Percentiles rank a stretch among this genome's conserved stretches.
phyloP scores from a whole-genome alignment of 177 flowering plant species.

The Tripterygium wilfordii region DNA sequence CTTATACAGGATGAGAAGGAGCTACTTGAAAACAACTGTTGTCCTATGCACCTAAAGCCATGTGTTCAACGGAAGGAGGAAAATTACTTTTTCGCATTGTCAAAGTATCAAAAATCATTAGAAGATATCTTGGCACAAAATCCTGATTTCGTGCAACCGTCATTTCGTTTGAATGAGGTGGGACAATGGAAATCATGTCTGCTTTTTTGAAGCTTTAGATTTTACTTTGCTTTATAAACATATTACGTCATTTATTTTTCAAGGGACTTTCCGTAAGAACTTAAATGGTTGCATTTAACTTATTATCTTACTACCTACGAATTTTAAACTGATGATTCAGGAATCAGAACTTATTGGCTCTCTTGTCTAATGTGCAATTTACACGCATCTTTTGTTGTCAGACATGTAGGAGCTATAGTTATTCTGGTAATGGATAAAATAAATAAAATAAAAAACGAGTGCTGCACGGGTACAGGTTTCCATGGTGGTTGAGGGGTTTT shows the following conservation, averaged over 20 bases:
- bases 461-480: no score
- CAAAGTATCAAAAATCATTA: slow-evolving; percentile 71
- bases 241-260: neutral
- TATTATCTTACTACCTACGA: no score
- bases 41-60: slow-evolving; percentile 89
- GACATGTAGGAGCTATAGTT: no score
- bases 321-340: no score
- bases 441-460: no score
- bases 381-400: no score
- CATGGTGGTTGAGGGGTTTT: no score
- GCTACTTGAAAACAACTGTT: slow-evolving; percentile 68
- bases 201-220: neutral
- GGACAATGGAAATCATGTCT: neutral
- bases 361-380: no score
- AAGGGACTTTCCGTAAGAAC: no score
- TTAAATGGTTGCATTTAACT: no score
- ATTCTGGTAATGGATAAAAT: no score
- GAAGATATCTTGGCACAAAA: slow-evolving; percentile 58
- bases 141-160: slow-evolving; percentile 83
- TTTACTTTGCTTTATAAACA: neutral
- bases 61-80: slow-evolving; percentile 79
- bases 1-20: slow-evolving; percentile 95
- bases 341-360: no score
- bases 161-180: slow-evolving; percentile 84
- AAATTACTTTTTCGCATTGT: slow-evolving; percentile 88